A percentile compares a stretch with the other conserved stretches of the same genome.
These are phyloP conservation scores for Castanea mollissima DNA, from an alignment of 306 rosid genomes.

Conservation along the genomic window DNA sequence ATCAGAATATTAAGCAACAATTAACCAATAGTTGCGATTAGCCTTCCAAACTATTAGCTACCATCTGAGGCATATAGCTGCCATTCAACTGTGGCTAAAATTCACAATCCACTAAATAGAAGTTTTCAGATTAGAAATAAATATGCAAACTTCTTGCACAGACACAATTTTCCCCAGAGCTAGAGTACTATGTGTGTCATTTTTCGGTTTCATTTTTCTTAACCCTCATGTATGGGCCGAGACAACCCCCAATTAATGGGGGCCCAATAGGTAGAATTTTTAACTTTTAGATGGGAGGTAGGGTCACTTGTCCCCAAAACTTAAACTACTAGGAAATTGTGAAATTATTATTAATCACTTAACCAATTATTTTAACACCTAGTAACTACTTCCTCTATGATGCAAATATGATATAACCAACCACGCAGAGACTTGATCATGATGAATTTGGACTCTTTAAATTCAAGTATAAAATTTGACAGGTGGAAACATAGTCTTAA, in stretches of 20 bases:
- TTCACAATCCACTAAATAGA: not conserved
- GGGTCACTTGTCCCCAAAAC: no score
- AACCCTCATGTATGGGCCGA: no score
- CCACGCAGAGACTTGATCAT: not conserved
- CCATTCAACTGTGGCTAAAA: not conserved
- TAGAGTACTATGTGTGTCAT: not conserved
- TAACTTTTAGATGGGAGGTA: no score
- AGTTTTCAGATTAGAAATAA: not conserved
- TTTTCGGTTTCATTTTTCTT: not conserved
- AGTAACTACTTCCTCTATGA: not conserved
- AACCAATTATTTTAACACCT: not conserved
- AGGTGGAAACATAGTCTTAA: not conserved
- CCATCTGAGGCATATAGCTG: conserved; percentile 5
- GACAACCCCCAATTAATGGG: no score
- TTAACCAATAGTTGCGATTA: conserved; percentile 15
- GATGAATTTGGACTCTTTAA: not conserved
- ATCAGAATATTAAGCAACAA: conserved; percentile 20
- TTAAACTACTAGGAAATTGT: no score
- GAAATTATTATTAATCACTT: no score
- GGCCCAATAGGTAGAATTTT: no score
- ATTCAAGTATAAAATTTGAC: not conserved
- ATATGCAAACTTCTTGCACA: not conserved
- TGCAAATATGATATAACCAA: not conserved
- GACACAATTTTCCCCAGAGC: not conserved
- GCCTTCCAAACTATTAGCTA: conserved; percentile 9